Evolutionary conservation across 257 asterid genomes (phyloP).

Genomic region (Solanum sparsipilum): DNA sequence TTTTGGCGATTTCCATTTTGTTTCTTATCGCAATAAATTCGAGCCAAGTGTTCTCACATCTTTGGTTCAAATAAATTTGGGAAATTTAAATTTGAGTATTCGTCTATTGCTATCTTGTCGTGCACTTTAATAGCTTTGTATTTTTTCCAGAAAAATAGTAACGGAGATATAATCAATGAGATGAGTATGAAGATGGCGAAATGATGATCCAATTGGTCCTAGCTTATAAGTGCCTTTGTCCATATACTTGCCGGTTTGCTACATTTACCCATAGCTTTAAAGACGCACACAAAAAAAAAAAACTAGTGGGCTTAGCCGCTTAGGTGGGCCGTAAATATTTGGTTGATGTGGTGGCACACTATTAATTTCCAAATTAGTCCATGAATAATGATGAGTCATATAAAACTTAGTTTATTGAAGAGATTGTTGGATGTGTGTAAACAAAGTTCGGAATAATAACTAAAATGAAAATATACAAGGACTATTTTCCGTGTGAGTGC

Average conservation of each 20-base stretch:
- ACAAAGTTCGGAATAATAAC: neutral
- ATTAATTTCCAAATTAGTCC: neutral
- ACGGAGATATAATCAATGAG: neutral
- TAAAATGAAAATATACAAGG: neutral
- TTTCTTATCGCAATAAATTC: neutral
- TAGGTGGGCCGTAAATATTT: neutral
- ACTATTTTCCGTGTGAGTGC: neutral
- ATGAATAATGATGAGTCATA: accelerated
- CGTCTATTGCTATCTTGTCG: accelerated
- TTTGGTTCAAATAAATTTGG: neutral
- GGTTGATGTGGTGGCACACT: neutral
- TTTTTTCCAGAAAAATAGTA: neutral
- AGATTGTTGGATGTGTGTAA: accelerated
- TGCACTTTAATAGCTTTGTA: accelerated
- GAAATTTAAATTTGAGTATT: neutral
- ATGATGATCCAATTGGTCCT: neutral
- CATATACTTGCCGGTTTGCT: neutral
- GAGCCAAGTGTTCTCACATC: neutral
- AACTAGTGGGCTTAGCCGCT: neutral
- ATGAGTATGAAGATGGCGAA: neutral
- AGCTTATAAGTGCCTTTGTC: neutral
- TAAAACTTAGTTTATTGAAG: too few species aligned
- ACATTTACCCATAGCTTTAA: neutral
- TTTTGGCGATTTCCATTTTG: neutral
- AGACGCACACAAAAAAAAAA: neutral